Conservation (phyloP, 2,329 filamentous ascomycete genomes). For the Colletotrichum sp. region DNA sequence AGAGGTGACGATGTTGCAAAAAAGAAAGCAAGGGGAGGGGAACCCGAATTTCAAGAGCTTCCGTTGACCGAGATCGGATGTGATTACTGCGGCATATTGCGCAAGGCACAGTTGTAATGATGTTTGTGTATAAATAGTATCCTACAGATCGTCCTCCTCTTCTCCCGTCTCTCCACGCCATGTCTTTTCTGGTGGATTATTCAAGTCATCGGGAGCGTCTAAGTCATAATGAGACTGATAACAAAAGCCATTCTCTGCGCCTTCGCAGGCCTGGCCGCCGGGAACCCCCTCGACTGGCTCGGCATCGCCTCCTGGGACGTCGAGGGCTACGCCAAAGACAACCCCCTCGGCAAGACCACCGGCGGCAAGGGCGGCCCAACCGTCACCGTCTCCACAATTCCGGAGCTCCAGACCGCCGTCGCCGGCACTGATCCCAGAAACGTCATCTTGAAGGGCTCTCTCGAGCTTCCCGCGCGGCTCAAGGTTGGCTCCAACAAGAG, state of each 20-base stretch:
- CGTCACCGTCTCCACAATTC: conserved; percentile 46
- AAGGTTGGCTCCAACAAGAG: conserved; percentile 51
- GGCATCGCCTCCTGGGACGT: conserved; percentile 28
- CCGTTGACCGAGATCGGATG: neutral
- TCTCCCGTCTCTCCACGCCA: neutral
- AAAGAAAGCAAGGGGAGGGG: neutral
- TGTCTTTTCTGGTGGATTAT: neutral
- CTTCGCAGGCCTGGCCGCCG: neutral
- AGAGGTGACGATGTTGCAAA: neutral
- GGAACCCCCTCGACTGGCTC: conserved; percentile 25
- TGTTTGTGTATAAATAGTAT: neutral
- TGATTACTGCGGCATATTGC: neutral
- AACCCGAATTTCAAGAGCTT: neutral
- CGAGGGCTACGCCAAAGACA: conserved; percentile 30
- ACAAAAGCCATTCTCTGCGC: neutral
- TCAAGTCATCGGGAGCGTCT: too few relatives aligned
- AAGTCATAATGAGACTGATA: conserved; percentile 9
- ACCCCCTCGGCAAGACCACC: conserved; percentile 41
- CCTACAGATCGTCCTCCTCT: neutral
- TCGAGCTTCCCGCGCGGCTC: conserved; percentile 45
- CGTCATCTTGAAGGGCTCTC: conserved; percentile 47
- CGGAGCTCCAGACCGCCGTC: conserved; percentile 49
- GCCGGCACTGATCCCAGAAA: conserved; percentile 43
- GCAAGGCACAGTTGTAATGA: neutral
- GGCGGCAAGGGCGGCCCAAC: conserved; percentile 51